Conservation (phyloP, 2,329 filamentous ascomycete species). For the Zymoseptoria brevis region DNA sequence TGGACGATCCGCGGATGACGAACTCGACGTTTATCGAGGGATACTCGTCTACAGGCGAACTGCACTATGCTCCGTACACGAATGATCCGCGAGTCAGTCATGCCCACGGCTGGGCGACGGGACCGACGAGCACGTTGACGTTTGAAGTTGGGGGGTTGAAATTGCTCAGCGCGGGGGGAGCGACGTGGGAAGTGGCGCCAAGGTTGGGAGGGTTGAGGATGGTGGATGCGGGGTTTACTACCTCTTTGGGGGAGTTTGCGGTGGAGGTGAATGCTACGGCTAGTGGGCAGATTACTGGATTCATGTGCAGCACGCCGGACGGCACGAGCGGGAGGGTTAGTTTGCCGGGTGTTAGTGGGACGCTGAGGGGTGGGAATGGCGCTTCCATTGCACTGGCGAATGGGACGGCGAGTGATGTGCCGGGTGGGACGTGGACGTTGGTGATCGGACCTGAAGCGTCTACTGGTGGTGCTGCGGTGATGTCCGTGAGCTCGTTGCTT, state of each 20-base stretch:
- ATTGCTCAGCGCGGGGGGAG: conserved; percentile 34
- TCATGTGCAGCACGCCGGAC: conserved; percentile 23
- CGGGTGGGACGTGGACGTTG: conserved; percentile 24
- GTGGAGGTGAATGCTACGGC: conserved; percentile 26
- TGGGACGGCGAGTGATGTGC: conserved; percentile 16
- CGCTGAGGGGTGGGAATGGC: conserved; percentile 32
- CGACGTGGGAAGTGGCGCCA: conserved; percentile 38
- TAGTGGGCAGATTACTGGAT: conserved; percentile 10
- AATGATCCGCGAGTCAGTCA: conserved; percentile 43
- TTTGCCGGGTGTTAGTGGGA: conserved; percentile 33
- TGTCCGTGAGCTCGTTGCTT: too few relatives aligned
- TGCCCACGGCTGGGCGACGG: conserved; percentile 46
- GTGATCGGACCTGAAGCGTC: not conserved
- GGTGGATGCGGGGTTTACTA: conserved; percentile 41
- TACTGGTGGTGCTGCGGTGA: too few relatives aligned
- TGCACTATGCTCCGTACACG: conserved; percentile 44
- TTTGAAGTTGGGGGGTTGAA: conserved; percentile 40
- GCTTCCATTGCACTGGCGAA: conserved; percentile 18
- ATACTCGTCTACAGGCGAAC: conserved; percentile 38
- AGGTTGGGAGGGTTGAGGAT: conserved; percentile 37
- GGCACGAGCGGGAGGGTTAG: conserved; percentile 28
- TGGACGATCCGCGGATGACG: conserved; percentile 47
- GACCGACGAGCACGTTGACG: conserved; percentile 39
- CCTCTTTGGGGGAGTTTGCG: conserved; percentile 37
- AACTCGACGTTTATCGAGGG: conserved; percentile 48